A percentile compares a stretch with the other conserved stretches of the same genome.
Evolutionary conservation across 176 grass and related monocot genomes (phyloP).

Genomic region (Ampelocalamus luodianensis): DNA sequence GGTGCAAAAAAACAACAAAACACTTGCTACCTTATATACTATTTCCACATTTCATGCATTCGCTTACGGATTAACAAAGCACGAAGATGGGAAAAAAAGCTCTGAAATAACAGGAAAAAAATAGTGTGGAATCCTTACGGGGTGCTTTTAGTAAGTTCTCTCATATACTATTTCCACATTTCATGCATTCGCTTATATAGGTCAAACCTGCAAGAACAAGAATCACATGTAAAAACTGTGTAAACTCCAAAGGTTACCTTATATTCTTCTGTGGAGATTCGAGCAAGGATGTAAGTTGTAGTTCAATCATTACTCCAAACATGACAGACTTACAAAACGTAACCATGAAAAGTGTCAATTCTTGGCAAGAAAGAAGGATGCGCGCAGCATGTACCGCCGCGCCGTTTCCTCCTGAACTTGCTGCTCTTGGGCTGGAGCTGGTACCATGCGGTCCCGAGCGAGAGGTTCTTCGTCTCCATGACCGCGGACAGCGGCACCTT

Average conservation of each 20-base stretch:
- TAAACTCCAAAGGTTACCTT: neutral
- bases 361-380: neutral
- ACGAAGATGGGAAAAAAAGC: neutral
- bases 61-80: too few relatives aligned
- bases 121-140: neutral
- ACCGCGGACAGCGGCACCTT: slow-evolving; percentile 56
- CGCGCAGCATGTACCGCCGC: slow-evolving; percentile 47
- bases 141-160: neutral
- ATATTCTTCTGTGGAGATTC: neutral
- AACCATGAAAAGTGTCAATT: neutral
- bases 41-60: too few relatives aligned
- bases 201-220: too few relatives aligned
- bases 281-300: slow-evolving; percentile 8
- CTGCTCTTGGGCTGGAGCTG: slow-evolving; percentile 71
- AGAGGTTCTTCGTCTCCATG: slow-evolving; percentile 63
- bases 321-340: neutral
- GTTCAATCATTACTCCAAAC: neutral
- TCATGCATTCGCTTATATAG: too few relatives aligned
- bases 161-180: too few relatives aligned
- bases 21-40: too few relatives aligned
- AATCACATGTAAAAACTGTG: too few relatives aligned
- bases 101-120: neutral
- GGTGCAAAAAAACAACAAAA: too few relatives aligned
- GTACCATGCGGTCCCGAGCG: slow-evolving; percentile 75
- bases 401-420: slow-evolving; percentile 71